Evolutionary conservation across 2,329 filamentous ascomycete genomes (phyloP).

Genomic region (Cladophialophora immunda): DNA sequence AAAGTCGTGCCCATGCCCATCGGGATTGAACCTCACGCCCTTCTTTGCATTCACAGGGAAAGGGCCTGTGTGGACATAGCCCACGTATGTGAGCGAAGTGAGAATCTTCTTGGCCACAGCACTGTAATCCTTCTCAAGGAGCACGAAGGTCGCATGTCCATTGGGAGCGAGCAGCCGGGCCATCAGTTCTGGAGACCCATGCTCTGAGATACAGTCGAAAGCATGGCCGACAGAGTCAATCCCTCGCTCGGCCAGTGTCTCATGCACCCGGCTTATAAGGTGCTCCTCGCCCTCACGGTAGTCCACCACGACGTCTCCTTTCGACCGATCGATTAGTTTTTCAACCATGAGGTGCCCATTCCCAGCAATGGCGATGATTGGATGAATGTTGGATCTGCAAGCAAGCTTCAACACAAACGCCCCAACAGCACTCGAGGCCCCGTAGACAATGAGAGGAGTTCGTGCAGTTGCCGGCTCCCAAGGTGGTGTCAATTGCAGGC

Average conservation of each 20-base stretch:
- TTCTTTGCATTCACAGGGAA: not conserved
- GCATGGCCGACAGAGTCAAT: constrained; percentile 60
- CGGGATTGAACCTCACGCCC: constrained; percentile 33
- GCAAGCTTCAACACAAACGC: constrained; percentile 67
- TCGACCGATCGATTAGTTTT: constrained; percentile 57
- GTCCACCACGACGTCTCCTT: constrained; percentile 68
- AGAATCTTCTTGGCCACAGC: constrained; percentile 9
- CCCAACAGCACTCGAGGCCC: constrained; percentile 65
- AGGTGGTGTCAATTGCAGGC: constrained; percentile 19
- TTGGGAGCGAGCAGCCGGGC: constrained; percentile 52
- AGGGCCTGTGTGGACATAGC: constrained; percentile 10
- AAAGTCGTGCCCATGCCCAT: constrained; percentile 49
- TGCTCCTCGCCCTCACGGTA: constrained; percentile 66
- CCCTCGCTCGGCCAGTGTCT: constrained; percentile 50
- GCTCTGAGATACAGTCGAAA: constrained; percentile 66
- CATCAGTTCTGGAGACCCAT: constrained; percentile 57
- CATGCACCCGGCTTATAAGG: constrained; percentile 56
- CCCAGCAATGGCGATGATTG: constrained; percentile 68
- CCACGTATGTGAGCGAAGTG: constrained; percentile 21
- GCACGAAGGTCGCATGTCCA: constrained; percentile 33
- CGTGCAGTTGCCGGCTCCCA: constrained; percentile 15
- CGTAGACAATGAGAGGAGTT: constrained; percentile 61
- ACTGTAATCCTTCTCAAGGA: constrained; percentile 18
- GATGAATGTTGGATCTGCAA: constrained; percentile 64
- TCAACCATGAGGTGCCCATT: constrained; percentile 27